Evolutionary conservation across 2,329 filamentous ascomycete species (phyloP), one percentile per base, ranked within the genome.

Genomic region (Seiridium cupressi): DNA sequence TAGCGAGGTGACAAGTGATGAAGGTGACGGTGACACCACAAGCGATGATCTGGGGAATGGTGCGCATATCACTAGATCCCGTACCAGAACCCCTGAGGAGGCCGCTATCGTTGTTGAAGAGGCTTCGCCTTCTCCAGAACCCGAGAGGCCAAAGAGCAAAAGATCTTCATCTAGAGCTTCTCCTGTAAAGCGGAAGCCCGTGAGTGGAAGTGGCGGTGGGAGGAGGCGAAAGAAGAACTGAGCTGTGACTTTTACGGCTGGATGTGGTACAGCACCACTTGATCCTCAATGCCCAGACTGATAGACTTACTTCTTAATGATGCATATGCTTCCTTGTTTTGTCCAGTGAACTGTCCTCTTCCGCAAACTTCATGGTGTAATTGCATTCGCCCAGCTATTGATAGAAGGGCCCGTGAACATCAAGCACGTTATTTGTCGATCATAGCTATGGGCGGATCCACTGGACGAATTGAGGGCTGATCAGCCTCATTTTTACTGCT

Each of bases 41-140:
- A 71, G 68, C 49, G 70, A 72, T 31, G 70, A 70, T 26, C 60
- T 60, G 9, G 64, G 58, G 40, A 62, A 59, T 31, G 57, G 62
- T 40, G 64, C 42, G 11, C 61, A 65, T 68, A 58, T 74, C 70
- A 53, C 49, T 13, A 35, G 49, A 35, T 53, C 66, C 64, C 66
- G 65, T 32, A 65, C 63, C 44, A 63, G 70, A 31, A 70, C 72
- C 62, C 70, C 69, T n/a, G 74, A 75, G 54, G 73, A 75, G 44
- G 74, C 79, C 13, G 74, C 79, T 13, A 70, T 78, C 7, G 76
- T 78, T 5, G 75, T 78, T 60, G 73, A 73, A 49, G 70, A 69
- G 35, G 66, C 70, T 13, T 67, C 57, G 48, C 60, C 57, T 59
- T 65, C 64, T 38, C 66, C 64, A 54, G 70, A 72, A 49, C 67